Conservation (phyloP, 2,329 filamentous ascomycete species). For the Ophiostoma himal-ulmi region DNA sequence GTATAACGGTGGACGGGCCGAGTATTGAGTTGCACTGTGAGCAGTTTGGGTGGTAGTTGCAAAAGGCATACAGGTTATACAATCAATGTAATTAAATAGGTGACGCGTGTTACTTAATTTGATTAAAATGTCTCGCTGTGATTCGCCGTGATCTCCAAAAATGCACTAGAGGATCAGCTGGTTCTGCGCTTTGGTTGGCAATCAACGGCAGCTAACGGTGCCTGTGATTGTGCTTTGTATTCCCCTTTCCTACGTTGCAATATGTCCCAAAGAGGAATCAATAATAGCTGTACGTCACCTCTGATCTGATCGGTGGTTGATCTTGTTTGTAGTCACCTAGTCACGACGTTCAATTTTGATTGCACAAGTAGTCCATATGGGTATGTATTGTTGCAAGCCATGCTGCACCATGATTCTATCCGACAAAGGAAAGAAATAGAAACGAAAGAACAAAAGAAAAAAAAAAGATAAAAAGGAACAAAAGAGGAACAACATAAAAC, state of each 20-base stretch:
- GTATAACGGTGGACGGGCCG: background rate
- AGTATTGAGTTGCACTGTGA: background rate
- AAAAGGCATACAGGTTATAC: too few relatives aligned
- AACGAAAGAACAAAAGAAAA: background rate
- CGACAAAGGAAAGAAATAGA: constrained; percentile 1
- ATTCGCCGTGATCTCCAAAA: too few relatives aligned
- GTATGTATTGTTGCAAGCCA: constrained; percentile 19
- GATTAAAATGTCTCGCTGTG: too few relatives aligned
- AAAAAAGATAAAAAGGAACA: background rate
- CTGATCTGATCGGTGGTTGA: background rate
- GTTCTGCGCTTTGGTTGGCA: background rate
- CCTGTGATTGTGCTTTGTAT: background rate
- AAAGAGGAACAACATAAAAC: constrained; percentile 1
- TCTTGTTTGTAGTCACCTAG: background rate
- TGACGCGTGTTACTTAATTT: too few relatives aligned
- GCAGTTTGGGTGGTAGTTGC: background rate
- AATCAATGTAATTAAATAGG: too few relatives aligned
- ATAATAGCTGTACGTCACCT: background rate
- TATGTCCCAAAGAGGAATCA: background rate
- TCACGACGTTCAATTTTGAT: constrained; percentile 20
- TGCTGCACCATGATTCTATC: background rate
- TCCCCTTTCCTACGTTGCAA: background rate
- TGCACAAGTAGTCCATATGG: constrained; percentile 1
- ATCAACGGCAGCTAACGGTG: background rate
- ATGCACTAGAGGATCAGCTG: too few relatives aligned